These are phyloP conservation scores for Solanum hybrid DNA, from an alignment of 305 asterid species.

Conservation along the genomic window DNA sequence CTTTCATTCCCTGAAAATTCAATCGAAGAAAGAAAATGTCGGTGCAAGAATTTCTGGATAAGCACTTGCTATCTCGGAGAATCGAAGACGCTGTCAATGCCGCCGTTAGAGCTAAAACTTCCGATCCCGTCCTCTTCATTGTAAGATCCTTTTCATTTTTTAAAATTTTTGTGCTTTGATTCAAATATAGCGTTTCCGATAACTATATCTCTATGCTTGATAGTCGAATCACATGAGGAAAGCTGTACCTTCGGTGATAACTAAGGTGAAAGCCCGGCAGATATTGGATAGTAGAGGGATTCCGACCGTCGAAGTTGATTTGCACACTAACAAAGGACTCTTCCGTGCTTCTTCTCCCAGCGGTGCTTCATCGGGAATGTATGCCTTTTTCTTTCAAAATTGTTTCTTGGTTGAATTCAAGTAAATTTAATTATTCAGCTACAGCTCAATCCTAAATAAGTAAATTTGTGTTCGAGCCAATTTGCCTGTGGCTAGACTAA, in stretches of 20 bases:
- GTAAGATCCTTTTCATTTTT: slow-evolving; percentile 7
- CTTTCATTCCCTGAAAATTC: neutral
- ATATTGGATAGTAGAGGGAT: slow-evolving; percentile 96
- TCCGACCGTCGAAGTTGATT: slow-evolving; percentile 97
- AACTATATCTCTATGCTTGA: neutral
- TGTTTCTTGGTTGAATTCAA: neutral
- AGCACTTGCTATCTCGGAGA: slow-evolving; percentile 81
- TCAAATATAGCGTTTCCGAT: neutral
- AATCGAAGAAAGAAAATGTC: slow-evolving; percentile 39
- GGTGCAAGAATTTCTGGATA: slow-evolving; percentile 90
- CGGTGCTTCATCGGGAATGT: slow-evolving; percentile 79
- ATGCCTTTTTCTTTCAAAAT: slow-evolving; percentile 5
- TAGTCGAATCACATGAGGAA: slow-evolving; percentile 91
- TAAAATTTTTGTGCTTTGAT: neutral
- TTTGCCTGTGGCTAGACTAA: neutral
- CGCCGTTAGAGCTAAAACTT: slow-evolving; percentile 88
- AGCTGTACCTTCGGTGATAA: slow-evolving; percentile 77
- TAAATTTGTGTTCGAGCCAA: neutral
- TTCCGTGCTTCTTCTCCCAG: slow-evolving; percentile 86
- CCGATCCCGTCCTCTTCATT: slow-evolving; percentile 94
- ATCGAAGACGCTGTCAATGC: slow-evolving; percentile 99
- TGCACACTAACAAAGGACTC: slow-evolving; percentile 83
- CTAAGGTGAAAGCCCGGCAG: slow-evolving; percentile 86
- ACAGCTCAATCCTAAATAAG: neutral
- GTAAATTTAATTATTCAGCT: neutral